A percentile compares a stretch with the other conserved stretches of the same genome.
phyloP scores from a whole-genome alignment of 768 basidiomycete genomes.

The Kwoniella dendrophila region DNA sequence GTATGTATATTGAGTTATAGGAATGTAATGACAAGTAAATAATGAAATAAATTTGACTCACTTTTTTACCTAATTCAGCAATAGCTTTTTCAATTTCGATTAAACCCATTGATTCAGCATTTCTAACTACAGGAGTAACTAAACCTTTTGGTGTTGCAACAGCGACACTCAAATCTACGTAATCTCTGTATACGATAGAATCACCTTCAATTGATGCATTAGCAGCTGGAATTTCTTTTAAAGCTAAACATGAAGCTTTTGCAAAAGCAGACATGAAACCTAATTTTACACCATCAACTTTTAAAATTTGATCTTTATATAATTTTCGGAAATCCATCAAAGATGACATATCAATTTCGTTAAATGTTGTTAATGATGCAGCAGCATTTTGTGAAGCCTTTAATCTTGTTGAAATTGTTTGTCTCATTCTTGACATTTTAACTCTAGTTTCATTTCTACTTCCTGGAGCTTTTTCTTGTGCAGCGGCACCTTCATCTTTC shows the following conservation, averaged over 20 bases:
- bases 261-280: conserved; percentile 99
- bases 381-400: conserved; percentile 98
- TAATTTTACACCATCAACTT: conserved; percentile 91
- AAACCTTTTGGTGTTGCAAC: conserved; percentile 97
- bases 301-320: conserved; percentile 89
- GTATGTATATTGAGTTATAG: background rate
- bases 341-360: conserved; percentile 99
- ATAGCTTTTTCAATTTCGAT: conserved; percentile 93
- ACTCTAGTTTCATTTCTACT: conserved; percentile 85
- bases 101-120: conserved; percentile 82
- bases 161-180: conserved; percentile 85
- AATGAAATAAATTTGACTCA: conserved; percentile 28
- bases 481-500: conserved; percentile 42
- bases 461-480: conserved; percentile 58
- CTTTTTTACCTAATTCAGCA: conserved; percentile 82
- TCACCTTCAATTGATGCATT: conserved; percentile 91
- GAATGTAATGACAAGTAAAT: background rate
- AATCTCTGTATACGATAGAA: conserved; percentile 76
- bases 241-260: conserved; percentile 76
- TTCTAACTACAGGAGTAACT: conserved; percentile 93
- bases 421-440: conserved; percentile 98
- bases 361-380: conserved; percentile 96
- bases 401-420: conserved; percentile 93
- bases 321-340: conserved; percentile 88
- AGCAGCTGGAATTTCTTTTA: conserved; percentile 88